Base-by-base conservation (phyloP, 2,329 filamentous ascomycete genomes). In the Microcyclospora pomicola region DNA sequence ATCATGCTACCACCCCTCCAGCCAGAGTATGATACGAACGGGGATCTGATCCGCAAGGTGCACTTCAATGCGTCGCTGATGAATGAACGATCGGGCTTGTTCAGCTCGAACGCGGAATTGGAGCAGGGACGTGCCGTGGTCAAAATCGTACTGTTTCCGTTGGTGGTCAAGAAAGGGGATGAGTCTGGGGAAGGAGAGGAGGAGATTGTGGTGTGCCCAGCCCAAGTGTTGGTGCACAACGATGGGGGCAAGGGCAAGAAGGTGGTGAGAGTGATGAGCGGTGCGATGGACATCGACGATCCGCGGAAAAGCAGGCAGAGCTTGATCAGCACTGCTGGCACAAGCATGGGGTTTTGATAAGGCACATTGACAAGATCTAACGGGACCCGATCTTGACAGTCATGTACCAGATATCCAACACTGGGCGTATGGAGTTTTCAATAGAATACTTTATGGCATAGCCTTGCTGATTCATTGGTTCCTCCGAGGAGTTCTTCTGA, bases 1-100 rank as follows among this genome's bases (percentile, higher is more conserved):
- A 91, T 94, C 67, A 98, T 98, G 88, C 77, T 96, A 13, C 88
- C 91, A 19, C 91, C 91, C 4, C 69, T 94, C 39, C 84, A 91
- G 60, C 91, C 91, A 15, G 86, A 95, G 60, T 96, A 94, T 61
- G 87, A 96, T 60, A 80, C 78, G 50, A 85, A 91, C 45, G 91
- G 91, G 50, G 88, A 96, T 54, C 73, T 98, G 7, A 72, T 80
- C 12, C 81, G 83, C 38, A 88, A 87, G 40, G 84, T 96, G 9
- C 72, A 77, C 42, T 98, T 98, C 73, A 94, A 94, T 54, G 82
- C 88, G 1, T 75, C 81, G 27, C 74, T 94, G 53, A 96, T 98
- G 88, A 92, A 91, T 54, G 88, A 95, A 65, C 80, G 84, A 41
- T 84, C 79, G 42, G 80, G 81, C 31, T 75, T 80, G 46, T 72